Percentiles rank a stretch among this genome's conserved stretches.
Evolutionary conservation across 1,284 basidiomycete genomes (phyloP).

Genomic region (Irpex lacteus): DNA sequence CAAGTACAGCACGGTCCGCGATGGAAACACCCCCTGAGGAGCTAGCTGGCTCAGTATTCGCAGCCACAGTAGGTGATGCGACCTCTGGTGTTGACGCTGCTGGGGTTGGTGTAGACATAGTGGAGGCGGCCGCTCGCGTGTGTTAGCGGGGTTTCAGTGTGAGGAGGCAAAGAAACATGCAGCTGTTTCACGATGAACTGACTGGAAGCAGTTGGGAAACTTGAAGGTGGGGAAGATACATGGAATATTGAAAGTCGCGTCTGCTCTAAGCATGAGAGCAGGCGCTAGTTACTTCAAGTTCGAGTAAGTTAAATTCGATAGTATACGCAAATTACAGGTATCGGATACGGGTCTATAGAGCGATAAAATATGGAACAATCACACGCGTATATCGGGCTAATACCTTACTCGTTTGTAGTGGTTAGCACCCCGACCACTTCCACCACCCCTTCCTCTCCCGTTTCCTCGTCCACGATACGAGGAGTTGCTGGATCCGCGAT

Average conservation of each 20-base stretch:
- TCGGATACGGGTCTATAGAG: too few relatives aligned
- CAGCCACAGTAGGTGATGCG: constrained; percentile 11
- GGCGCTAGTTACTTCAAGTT: too few relatives aligned
- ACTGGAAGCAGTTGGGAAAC: not conserved
- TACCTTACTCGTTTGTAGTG: constrained; percentile 8
- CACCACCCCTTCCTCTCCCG: constrained; percentile 10
- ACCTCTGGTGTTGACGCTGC: constrained; percentile 34
- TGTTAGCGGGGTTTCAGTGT: not conserved
- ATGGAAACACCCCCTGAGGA: not conserved
- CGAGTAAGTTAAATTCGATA: too few relatives aligned
- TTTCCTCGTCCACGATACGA: constrained; percentile 2
- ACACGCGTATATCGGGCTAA: not conserved
- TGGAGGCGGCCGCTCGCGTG: not conserved
- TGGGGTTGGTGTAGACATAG: constrained; percentile 46
- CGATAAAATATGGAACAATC: too few relatives aligned
- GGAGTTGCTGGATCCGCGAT: not conserved
- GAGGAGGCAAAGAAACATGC: not conserved
- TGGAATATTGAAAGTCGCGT: not conserved
- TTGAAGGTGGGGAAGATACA: not conserved
- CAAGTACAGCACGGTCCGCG: constrained; percentile 68
- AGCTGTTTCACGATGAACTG: not conserved
- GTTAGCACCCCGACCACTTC: constrained; percentile 6
- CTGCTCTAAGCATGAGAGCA: not conserved
- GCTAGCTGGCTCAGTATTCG: constrained; percentile 25
- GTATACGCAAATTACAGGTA: too few relatives aligned